Conservation (phyloP, 345 rosid genomes). For the Brassica juncea region DNA sequence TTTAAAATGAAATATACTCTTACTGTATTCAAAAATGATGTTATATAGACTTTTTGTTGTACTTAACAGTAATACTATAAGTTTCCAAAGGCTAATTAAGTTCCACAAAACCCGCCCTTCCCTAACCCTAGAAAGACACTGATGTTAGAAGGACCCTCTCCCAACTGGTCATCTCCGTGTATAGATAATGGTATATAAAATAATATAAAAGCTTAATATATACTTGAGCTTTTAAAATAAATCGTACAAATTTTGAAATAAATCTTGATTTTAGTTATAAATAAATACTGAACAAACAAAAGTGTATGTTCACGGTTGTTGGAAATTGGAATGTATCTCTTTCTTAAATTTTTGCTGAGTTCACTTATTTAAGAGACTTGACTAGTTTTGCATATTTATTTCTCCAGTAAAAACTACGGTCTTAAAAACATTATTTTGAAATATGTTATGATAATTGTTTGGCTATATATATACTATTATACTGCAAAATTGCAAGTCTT, state of each 20-base stretch:
- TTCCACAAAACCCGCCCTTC: constrained; percentile 32
- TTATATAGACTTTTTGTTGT: background rate
- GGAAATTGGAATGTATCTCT: constrained; percentile 15
- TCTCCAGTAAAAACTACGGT: background rate
- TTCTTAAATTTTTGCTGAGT: background rate
- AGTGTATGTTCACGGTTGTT: constrained; percentile 15
- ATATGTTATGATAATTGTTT: background rate
- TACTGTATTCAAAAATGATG: background rate
- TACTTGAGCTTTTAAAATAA: background rate
- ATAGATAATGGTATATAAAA: constrained; percentile 28
- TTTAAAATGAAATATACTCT: background rate
- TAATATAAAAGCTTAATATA: constrained; percentile 4
- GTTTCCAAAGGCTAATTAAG: constrained; percentile 28
- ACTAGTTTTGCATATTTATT: background rate
- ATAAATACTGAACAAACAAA: background rate
- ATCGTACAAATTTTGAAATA: constrained; percentile 7
- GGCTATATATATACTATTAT: background rate
- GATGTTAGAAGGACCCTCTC: constrained; percentile 24
- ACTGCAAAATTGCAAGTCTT: background rate
- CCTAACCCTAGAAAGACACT: constrained; percentile 39
- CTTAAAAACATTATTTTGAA: too few species aligned
- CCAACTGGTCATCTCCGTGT: constrained; percentile 23
- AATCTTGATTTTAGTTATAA: background rate
- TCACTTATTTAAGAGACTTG: background rate
- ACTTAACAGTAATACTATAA: background rate